Evolutionary conservation across 2,329 filamentous ascomycete genomes (phyloP).

Genomic region (Arthroderma uncinatum): DNA sequence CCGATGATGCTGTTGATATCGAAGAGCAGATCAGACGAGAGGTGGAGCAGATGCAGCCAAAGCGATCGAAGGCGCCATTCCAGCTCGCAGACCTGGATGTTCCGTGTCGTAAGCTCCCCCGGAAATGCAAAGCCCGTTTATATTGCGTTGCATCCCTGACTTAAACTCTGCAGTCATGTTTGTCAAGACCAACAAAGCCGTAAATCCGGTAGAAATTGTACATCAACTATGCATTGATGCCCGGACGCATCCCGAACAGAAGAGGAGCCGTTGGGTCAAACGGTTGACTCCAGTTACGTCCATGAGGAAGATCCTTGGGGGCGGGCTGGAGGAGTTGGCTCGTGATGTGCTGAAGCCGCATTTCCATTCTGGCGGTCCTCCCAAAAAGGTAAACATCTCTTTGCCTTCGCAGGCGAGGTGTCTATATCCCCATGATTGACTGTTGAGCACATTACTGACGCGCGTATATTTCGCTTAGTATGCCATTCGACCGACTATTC

Average conservation of each 20-base stretch:
- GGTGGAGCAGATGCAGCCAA: conserved; percentile 42
- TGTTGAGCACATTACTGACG: background rate
- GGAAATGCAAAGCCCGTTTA: conserved; percentile 9
- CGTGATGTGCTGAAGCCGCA: conserved; percentile 47
- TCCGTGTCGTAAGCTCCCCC: conserved; percentile 30
- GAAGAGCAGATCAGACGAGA: conserved; percentile 51
- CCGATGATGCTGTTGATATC: conserved; percentile 42
- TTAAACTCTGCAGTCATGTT: conserved; percentile 41
- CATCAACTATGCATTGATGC: conserved; percentile 49
- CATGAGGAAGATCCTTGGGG: conserved; percentile 47
- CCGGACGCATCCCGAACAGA: conserved; percentile 38
- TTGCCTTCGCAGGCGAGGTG: background rate
- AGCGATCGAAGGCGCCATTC: conserved; percentile 40
- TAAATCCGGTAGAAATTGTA: conserved; percentile 51
- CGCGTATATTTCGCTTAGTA: conserved; percentile 36
- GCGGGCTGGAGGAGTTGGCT: conserved; percentile 47
- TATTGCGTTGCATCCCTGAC: conserved; percentile 17
- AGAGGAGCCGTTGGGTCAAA: conserved; percentile 48
- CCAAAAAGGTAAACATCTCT: conserved; percentile 40
- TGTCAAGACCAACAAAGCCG: conserved; percentile 45
- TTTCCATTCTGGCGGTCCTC: conserved; percentile 43
- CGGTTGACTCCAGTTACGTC: conserved; percentile 49
- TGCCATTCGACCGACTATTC: conserved; percentile 50
- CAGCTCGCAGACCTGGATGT: conserved; percentile 44
- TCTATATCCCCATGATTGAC: background rate